Percentiles rank a stretch among this genome's conserved stretches.
phyloP scores from a whole-genome alignment of 2,329 filamentous ascomycete species.

The Trichoderma sp. region DNA sequence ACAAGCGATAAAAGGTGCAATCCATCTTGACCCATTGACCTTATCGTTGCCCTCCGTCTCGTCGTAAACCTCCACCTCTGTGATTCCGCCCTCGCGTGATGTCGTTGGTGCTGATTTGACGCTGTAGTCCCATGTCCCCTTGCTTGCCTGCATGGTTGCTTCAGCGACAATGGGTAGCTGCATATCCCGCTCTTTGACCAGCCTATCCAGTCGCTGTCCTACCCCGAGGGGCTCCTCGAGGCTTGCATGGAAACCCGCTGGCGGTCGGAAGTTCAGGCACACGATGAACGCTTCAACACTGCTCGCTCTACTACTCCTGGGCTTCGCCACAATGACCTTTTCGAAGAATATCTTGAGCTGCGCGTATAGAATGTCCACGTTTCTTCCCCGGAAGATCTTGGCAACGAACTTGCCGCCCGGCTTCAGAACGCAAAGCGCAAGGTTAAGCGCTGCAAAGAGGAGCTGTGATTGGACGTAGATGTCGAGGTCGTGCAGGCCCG shows the following conservation, averaged over 20 bases:
- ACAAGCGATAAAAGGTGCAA: slow-evolving; percentile 95
- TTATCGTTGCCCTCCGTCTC: slow-evolving; percentile 28
- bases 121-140: slow-evolving; percentile 46
- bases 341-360: slow-evolving; percentile 90
- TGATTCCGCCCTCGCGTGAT: slow-evolving; percentile 38
- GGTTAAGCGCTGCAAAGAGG: slow-evolving; percentile 89
- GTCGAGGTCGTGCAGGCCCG: slow-evolving; percentile 93
- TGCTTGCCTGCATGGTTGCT: slow-evolving; percentile 47
- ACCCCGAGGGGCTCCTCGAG: slow-evolving; percentile 74
- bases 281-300: slow-evolving; percentile 97
- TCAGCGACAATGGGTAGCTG: slow-evolving; percentile 45
- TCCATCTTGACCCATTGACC: slow-evolving; percentile 65
- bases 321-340: slow-evolving; percentile 87
- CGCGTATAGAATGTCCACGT: slow-evolving; percentile 93
- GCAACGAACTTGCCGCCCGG: slow-evolving; percentile 96
- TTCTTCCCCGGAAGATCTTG: slow-evolving; percentile 93
- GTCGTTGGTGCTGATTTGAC: slow-evolving; percentile 23
- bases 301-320: slow-evolving; percentile 89
- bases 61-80: slow-evolving; percentile 56
- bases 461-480: slow-evolving; percentile 98
- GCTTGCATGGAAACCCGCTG: slow-evolving; percentile 72
- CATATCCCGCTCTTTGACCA: slow-evolving; percentile 47
- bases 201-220: slow-evolving; percentile 53
- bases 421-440: slow-evolving; percentile 87
- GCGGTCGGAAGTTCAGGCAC: slow-evolving; percentile 84